Evolutionary conservation across 129 eudicot species (phyloP).

Genomic region (Helichrysum umbraculigerum): DNA sequence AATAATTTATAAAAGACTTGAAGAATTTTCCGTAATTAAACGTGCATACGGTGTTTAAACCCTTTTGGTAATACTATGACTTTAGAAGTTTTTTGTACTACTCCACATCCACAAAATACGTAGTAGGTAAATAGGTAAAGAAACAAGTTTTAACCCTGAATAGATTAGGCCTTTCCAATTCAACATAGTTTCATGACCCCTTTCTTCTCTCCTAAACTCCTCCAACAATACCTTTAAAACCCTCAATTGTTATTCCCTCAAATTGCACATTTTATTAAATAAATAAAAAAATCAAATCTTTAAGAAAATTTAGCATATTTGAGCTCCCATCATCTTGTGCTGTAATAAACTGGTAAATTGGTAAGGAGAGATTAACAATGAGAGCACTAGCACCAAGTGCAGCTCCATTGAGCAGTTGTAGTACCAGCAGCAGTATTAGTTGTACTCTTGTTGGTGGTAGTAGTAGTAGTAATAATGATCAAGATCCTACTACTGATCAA

Average conservation of each 20-base stretch:
- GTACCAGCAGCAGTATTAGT: conserved; percentile 8
- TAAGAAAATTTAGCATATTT: not conserved
- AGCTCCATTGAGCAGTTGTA: conserved; percentile 40
- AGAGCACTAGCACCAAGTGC: conserved; percentile 37
- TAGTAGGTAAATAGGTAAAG: too few relatives aligned
- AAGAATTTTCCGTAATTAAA: too few relatives aligned
- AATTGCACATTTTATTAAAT: not conserved
- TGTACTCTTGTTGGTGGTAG: conserved; percentile 21
- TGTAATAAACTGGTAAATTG: not conserved
- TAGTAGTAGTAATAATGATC: not conserved
- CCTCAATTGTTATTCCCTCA: conserved; percentile 4
- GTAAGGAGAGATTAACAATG: conserved; percentile 21
- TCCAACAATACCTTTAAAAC: conserved; percentile 7
- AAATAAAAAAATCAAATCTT: conserved; percentile 6
- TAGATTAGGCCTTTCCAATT: not conserved
- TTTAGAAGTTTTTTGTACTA: too few relatives aligned
- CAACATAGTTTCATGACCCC: not conserved
- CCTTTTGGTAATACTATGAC: too few relatives aligned
- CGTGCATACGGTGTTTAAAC: too few relatives aligned
- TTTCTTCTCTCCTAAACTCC: not conserved
- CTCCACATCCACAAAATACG: too few relatives aligned
- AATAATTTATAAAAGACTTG: too few relatives aligned
- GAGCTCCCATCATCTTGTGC: not conserved
- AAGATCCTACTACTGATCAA: not conserved
- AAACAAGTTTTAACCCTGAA: not conserved